Evolutionary conservation across 2,329 filamentous ascomycete species (phyloP).

Genomic region (Neonectria coccinea): DNA sequence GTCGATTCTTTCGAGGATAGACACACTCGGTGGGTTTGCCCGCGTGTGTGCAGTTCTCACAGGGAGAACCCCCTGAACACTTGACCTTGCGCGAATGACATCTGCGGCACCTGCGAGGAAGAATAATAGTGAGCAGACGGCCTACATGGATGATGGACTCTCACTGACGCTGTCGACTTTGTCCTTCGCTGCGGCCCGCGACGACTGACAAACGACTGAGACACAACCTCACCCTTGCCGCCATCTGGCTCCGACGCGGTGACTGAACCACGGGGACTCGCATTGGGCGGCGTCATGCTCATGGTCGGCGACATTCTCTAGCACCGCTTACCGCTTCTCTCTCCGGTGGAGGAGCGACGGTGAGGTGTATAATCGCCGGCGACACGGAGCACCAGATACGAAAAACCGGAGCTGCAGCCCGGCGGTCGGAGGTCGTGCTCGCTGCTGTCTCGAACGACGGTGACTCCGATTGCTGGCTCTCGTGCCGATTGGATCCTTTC

Average conservation of each 20-base stretch:
- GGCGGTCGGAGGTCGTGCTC: neutral
- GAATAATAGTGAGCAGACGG: neutral
- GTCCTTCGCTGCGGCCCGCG: constrained; percentile 38
- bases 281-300: constrained; percentile 31
- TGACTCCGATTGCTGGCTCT: constrained; percentile 13
- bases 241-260: constrained; percentile 37
- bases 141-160: neutral
- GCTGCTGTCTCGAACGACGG: neutral
- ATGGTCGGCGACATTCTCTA: constrained; percentile 20
- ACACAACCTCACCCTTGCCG: constrained; percentile 34
- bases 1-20: constrained; percentile 49
- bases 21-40: constrained; percentile 47
- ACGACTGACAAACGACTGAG: constrained; percentile 28
- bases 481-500: constrained; percentile 31
- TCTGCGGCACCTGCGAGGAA: constrained; percentile 42
- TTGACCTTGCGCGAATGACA: constrained; percentile 52
- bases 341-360: constrained; percentile 11
- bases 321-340: neutral
- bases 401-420: constrained; percentile 7
- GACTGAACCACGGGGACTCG: constrained; percentile 26
- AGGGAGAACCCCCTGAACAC: constrained; percentile 51
- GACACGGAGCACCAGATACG: constrained; percentile 3
- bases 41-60: constrained; percentile 48
- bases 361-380: constrained; percentile 17
- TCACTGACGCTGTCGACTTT: constrained; percentile 43